These are phyloP conservation scores for Volvox reticuliferus DNA, from an alignment of 139 green algal species.

Conservation along the genomic window DNA sequence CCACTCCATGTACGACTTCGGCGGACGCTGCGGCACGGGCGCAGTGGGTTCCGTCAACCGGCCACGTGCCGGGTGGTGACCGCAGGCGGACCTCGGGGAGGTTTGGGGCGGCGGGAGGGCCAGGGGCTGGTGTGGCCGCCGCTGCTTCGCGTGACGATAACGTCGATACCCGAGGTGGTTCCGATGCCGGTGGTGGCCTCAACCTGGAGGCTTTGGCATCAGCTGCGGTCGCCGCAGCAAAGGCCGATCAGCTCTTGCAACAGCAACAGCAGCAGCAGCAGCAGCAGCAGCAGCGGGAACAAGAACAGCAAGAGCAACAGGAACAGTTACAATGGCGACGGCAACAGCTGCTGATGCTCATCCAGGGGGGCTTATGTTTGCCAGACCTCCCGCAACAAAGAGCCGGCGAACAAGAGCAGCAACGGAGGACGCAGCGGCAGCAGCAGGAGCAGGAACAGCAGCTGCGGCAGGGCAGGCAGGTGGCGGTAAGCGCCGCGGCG, in stretches of 20 bases:
- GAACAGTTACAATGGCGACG: neutral
- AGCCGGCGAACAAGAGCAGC: neutral
- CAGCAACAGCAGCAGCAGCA: neutral
- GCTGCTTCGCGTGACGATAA: neutral
- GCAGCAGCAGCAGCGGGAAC: neutral
- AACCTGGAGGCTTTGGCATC: constrained; percentile 6
- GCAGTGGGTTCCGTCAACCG: too few relatives aligned
- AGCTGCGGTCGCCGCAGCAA: neutral
- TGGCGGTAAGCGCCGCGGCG: neutral
- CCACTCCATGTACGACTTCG: too few relatives aligned
- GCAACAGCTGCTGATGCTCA: neutral
- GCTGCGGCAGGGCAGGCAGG: neutral
- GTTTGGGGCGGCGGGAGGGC: neutral
- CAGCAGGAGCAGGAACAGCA: neutral
- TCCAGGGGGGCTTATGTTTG: too few relatives aligned
- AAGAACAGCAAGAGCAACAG: neutral
- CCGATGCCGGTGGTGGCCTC: neutral
- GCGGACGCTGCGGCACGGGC: too few relatives aligned
- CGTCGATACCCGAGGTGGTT: neutral
- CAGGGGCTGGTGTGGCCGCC: neutral
- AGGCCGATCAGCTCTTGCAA: neutral
- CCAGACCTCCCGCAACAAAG: too few relatives aligned
- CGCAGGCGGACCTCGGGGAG: too few relatives aligned
- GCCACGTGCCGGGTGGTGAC: too few relatives aligned
- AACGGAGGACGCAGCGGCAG: neutral